Evolutionary conservation across 2,329 filamentous ascomycete species (phyloP).

Genomic region (Epicoccum nigrum): DNA sequence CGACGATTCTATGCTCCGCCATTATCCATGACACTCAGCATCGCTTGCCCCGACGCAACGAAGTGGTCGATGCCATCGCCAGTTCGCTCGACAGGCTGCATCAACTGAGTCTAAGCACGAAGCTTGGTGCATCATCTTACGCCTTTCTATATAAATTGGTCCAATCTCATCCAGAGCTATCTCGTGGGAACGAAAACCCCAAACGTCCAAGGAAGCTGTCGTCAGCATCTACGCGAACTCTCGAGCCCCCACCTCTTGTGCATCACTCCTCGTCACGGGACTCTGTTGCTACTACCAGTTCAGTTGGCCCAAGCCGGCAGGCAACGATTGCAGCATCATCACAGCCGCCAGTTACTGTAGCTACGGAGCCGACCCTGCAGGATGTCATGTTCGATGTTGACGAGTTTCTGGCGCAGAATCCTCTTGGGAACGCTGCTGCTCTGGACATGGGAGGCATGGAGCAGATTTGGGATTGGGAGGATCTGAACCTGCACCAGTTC

Average conservation of each 20-base stretch:
- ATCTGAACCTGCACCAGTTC: conserved; percentile 32
- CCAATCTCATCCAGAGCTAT: conserved; percentile 34
- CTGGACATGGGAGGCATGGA: conserved; percentile 42
- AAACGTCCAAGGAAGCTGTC: conserved; percentile 26
- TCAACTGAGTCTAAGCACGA: conserved; percentile 37
- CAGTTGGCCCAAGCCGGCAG: neutral
- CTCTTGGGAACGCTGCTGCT: conserved; percentile 21
- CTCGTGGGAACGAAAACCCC: conserved; percentile 10
- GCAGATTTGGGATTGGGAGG: conserved; percentile 42
- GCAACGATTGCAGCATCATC: neutral
- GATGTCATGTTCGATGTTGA: conserved; percentile 37
- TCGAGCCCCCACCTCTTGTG: conserved; percentile 3
- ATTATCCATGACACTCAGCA: conserved; percentile 57
- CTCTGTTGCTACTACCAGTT: neutral
- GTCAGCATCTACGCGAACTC: neutral
- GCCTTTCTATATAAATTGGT: conserved; percentile 41
- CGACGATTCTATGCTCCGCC: conserved; percentile 58
- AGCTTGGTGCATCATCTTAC: conserved; percentile 39
- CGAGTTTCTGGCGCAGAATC: conserved; percentile 37
- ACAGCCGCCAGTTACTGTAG: neutral
- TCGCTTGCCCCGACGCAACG: conserved; percentile 50
- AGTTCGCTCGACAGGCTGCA: conserved; percentile 37
- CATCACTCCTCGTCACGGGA: neutral
- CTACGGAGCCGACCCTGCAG: conserved; percentile 6
- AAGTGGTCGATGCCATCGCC: conserved; percentile 51